These are phyloP conservation scores for Ramaria sp. DNA, from an alignment of 768 basidiomycete genomes.

Conservation along the genomic window DNA sequence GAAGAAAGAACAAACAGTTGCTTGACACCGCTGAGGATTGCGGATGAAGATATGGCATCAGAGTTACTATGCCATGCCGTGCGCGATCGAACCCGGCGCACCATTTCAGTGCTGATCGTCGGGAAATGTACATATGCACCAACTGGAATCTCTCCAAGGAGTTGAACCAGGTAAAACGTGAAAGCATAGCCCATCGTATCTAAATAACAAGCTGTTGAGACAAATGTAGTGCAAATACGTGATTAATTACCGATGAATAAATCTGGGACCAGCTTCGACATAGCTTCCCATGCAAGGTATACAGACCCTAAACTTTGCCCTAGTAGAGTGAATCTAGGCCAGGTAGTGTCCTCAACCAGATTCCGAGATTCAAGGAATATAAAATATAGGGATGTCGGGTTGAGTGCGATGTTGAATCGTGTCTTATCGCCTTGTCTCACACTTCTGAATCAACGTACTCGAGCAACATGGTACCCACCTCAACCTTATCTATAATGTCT, in stretches of 20 bases:
- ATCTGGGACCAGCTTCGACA: conserved; percentile 73
- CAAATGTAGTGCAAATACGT: conserved; percentile 7
- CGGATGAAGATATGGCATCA: conserved; percentile 41
- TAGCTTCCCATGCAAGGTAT: conserved; percentile 72
- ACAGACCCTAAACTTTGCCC: conserved; percentile 89
- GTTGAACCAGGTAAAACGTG: conserved; percentile 68
- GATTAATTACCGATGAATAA: conserved; percentile 71
- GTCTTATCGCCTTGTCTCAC: conserved; percentile 31
- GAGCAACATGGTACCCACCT: conserved; percentile 36
- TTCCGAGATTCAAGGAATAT: conserved; percentile 64
- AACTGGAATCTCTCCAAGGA: conserved; percentile 56
- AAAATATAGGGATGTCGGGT: conserved; percentile 61
- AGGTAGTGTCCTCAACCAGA: conserved; percentile 71
- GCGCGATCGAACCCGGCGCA: conserved; percentile 60
- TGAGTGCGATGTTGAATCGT: conserved; percentile 70
- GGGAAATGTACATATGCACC: conserved; percentile 96
- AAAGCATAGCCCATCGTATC: conserved; percentile 99
- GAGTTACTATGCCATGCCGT: conserved; percentile 54
- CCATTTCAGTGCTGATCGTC: conserved; percentile 91
- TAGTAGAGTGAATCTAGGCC: conserved; percentile 85
- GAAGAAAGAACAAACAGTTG: conserved; percentile 37
- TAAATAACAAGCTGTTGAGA: conserved; percentile 20
- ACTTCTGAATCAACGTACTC: neutral
- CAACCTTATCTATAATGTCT: conserved; percentile 69
- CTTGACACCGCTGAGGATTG: conserved; percentile 47